phyloP scores from a whole-genome alignment of 2,329 filamentous ascomycete genomes.

The Sporothrix brunneoviolacea region DNA sequence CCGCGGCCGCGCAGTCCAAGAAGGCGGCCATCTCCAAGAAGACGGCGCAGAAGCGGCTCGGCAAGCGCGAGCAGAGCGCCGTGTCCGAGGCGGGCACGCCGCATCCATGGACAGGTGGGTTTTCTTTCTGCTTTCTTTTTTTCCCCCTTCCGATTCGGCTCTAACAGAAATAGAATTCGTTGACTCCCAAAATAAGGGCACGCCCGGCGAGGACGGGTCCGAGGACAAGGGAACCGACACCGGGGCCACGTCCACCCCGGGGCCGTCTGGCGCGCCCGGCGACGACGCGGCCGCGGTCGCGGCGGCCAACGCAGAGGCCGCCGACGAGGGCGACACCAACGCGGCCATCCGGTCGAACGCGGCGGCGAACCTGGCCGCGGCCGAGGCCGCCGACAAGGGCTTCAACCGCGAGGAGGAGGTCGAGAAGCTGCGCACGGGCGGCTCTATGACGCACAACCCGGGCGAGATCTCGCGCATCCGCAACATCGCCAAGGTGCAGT shows the following conservation, averaged over 20 bases:
- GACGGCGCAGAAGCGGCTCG: slow-evolving; percentile 42
- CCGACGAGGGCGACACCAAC: slow-evolving; percentile 23
- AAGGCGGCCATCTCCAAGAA: slow-evolving; percentile 52
- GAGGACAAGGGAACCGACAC: slow-evolving; percentile 35
- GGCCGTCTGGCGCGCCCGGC: slow-evolving; percentile 14
- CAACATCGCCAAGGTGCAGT: slow-evolving; percentile 90
- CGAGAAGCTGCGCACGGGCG: slow-evolving; percentile 87
- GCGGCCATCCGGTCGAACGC: slow-evolving; percentile 23
- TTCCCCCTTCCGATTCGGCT: background rate
- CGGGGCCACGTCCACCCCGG: slow-evolving; percentile 9
- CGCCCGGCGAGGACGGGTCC: slow-evolving; percentile 36
- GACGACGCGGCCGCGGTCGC: slow-evolving; percentile 28
- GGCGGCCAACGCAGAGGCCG: slow-evolving; percentile 6
- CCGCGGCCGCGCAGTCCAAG: slow-evolving; percentile 42
- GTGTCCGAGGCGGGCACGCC: slow-evolving; percentile 46
- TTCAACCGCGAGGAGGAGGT: slow-evolving; percentile 88
- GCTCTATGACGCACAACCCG: slow-evolving; percentile 98
- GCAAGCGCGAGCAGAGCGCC: slow-evolving; percentile 50
- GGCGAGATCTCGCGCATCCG: slow-evolving; percentile 93
- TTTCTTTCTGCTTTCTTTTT: background rate
- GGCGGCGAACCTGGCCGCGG: slow-evolving; percentile 46
- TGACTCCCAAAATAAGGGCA: slow-evolving; percentile 38
- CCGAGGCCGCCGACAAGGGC: slow-evolving; percentile 45
- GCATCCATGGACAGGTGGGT: slow-evolving; percentile 42
- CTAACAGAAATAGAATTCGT: slow-evolving; percentile 38